Conservation (phyloP, 345 rosid species). For the Orychophragmus violaceus region DNA sequence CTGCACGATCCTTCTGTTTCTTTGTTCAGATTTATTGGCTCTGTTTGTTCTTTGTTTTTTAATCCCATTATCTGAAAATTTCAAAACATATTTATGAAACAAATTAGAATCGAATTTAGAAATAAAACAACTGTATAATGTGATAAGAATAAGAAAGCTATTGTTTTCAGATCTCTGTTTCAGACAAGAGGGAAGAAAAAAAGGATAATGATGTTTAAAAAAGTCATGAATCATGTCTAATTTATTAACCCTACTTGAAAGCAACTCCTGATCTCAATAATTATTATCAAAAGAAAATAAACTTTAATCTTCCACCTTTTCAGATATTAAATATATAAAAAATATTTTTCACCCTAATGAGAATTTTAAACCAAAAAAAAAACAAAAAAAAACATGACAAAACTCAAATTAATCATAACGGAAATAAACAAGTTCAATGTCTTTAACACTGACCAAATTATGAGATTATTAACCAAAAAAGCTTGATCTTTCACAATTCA, state of each 20-base stretch:
- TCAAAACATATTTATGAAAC: neutral
- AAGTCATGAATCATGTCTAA: slow-evolving; percentile 24
- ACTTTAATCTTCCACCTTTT: neutral
- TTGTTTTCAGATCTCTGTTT: slow-evolving; percentile 16
- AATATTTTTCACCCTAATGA: neutral
- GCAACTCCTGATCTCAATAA: slow-evolving; percentile 16
- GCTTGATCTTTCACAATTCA: neutral
- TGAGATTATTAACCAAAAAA: neutral
- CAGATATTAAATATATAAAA: neutral
- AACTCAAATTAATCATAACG: neutral
- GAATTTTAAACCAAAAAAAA: neutral
- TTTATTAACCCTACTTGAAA: slow-evolving; percentile 28
- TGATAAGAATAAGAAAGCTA: slow-evolving; percentile 15
- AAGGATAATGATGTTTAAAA: slow-evolving; percentile 10
- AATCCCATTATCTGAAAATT: slow-evolving; percentile 72
- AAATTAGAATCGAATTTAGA: neutral
- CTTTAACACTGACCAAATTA: neutral
- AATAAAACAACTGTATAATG: slow-evolving; percentile 15
- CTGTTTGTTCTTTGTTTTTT: slow-evolving; percentile 76
- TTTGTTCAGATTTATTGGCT: slow-evolving; percentile 85
- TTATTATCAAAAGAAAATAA: neutral
- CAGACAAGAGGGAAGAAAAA: slow-evolving; percentile 13
- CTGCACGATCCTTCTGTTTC: slow-evolving; percentile 95
- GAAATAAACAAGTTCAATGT: neutral
- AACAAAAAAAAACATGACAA: neutral